phyloP scores from a whole-genome alignment of 2,329 filamentous ascomycete genomes.

The Stagonosporopsis chrysanthemi region DNA sequence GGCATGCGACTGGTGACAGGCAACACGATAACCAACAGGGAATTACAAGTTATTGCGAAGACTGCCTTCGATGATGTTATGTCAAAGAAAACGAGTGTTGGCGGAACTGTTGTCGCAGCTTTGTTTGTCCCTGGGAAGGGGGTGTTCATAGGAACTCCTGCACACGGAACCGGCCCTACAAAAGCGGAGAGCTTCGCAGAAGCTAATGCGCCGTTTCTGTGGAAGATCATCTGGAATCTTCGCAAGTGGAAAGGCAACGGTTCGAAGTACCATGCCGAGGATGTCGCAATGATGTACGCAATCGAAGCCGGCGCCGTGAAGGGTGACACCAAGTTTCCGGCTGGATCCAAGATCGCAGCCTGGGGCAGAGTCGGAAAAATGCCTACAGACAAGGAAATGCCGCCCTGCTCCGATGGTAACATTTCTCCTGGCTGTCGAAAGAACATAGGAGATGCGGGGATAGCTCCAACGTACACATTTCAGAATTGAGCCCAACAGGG shows the following conservation, averaged over 20 bases:
- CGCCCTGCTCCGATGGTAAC: not conserved
- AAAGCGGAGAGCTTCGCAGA: not conserved
- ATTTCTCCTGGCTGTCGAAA: not conserved
- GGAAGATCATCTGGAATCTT: no score
- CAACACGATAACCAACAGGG: not conserved
- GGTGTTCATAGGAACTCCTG: not conserved
- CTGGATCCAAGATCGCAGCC: not conserved
- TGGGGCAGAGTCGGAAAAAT: not conserved
- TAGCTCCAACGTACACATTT: not conserved
- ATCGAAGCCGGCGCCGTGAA: not conserved
- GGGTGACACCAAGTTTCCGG: not conserved
- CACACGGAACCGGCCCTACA: not conserved
- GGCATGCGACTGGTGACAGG: not conserved
- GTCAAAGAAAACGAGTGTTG: not conserved
- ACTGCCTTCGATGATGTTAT: not conserved
- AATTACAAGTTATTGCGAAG: not conserved
- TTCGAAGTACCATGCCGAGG: constrained; percentile 1
- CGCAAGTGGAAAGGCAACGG: constrained; percentile 36
- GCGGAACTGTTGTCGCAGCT: not conserved
- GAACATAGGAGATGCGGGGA: not conserved
- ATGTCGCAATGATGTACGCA: not conserved
- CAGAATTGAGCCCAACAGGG: not conserved
- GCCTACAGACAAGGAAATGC: not conserved
- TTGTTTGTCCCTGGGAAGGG: not conserved
- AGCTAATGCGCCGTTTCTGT: no score